These are phyloP conservation scores for Mytilinidion resinicola DNA, from an alignment of 495 filamentous ascomycete species.

Conservation along the genomic window DNA sequence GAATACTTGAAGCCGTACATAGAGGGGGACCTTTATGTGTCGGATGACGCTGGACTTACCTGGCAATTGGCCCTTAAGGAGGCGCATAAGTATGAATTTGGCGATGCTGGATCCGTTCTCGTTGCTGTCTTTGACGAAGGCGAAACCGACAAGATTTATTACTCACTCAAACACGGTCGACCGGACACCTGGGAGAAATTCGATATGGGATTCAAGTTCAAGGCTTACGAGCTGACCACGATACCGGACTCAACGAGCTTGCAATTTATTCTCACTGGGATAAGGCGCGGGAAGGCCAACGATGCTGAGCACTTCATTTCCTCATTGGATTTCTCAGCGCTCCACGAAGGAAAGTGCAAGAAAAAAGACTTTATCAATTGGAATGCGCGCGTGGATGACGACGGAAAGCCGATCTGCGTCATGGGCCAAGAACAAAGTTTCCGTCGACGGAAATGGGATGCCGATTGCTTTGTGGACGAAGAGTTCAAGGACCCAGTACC, in stretches of 20 bases:
- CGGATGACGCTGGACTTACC: slow-evolving; percentile 81
- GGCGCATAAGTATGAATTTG: slow-evolving; percentile 93
- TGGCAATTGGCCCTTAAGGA: slow-evolving; percentile 69
- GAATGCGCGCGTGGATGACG: slow-evolving; percentile 72
- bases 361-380: slow-evolving; percentile 79
- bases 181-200: slow-evolving; percentile 56
- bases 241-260: slow-evolving; percentile 83
- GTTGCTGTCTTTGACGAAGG: slow-evolving; percentile 67
- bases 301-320: slow-evolving; percentile 54
- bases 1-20: slow-evolving; percentile 57
- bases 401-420: slow-evolving; percentile 75
- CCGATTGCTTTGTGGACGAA: slow-evolving; percentile 81
- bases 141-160: slow-evolving; percentile 59
- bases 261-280: slow-evolving; percentile 71
- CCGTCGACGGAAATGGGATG: slow-evolving; percentile 70
- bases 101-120: slow-evolving; percentile 81
- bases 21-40: slow-evolving; percentile 74
- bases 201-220: slow-evolving; percentile 53
- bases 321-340: slow-evolving; percentile 71
- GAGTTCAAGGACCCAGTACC: slow-evolving; percentile 69
- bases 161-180: slow-evolving; percentile 82
- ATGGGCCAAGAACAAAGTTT: slow-evolving; percentile 93
- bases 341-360: slow-evolving; percentile 76
- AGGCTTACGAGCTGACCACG: slow-evolving; percentile 68
- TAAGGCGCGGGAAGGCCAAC: slow-evolving; percentile 32